Conservation (phyloP, 768 basidiomycete genomes). For the Leccinum ochraceum region DNA sequence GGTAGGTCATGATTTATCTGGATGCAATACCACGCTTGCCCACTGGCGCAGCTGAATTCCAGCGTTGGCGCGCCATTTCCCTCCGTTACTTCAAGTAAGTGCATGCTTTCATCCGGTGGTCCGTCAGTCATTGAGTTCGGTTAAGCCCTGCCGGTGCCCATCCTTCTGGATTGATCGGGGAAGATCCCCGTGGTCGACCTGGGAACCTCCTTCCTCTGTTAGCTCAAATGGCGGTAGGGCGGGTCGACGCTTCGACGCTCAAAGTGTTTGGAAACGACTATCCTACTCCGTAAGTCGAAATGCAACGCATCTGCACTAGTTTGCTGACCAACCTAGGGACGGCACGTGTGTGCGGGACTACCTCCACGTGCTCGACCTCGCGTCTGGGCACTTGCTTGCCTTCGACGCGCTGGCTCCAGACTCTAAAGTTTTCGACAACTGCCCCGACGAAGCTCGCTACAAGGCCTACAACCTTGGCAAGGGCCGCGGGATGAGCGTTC, state of each 20-base stretch:
- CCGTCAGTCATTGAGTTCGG: slow-evolving; percentile 6
- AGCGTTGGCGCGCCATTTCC: slow-evolving; percentile 78
- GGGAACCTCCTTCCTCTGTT: slow-evolving; percentile 93
- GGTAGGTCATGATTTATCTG: slow-evolving; percentile 43
- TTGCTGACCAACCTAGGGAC: slow-evolving; percentile 51
- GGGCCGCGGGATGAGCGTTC: slow-evolving; percentile 88
- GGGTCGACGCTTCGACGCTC: slow-evolving; percentile 64
- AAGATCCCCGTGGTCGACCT: slow-evolving; percentile 94
- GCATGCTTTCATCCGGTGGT: neutral
- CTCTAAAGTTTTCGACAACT: slow-evolving; percentile 56
- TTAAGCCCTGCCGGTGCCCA: slow-evolving; percentile 95
- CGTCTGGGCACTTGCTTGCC: slow-evolving; percentile 90
- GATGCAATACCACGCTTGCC: slow-evolving; percentile 6
- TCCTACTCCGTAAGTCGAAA: slow-evolving; percentile 72
- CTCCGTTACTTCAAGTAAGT: slow-evolving; percentile 95
- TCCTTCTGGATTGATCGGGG: slow-evolving; percentile 92
- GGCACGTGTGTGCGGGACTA: slow-evolving; percentile 99
- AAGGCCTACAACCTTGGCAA: slow-evolving; percentile 98
- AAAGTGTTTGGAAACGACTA: slow-evolving; percentile 98
- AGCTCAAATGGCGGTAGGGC: slow-evolving; percentile 92
- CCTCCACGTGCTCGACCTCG: slow-evolving; percentile 90
- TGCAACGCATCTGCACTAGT: no score
- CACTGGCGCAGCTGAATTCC: slow-evolving; percentile 54
- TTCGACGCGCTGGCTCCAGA: slow-evolving; percentile 74
- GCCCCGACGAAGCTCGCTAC: slow-evolving; percentile 59